phyloP scores from a whole-genome alignment of 345 rosid genomes.

The Adansonia digitata region DNA sequence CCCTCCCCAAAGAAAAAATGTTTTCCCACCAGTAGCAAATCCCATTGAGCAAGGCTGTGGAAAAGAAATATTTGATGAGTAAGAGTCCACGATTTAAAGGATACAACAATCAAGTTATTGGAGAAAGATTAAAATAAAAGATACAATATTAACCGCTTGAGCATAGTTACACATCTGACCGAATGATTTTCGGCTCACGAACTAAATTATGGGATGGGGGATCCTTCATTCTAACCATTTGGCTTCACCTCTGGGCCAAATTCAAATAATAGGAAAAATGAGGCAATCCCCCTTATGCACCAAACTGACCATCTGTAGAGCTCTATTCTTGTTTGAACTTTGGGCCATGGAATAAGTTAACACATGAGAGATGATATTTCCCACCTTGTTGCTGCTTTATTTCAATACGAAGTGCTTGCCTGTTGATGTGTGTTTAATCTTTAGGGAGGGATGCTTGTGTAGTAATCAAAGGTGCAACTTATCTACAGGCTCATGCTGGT shows the following conservation, averaged over 20 bases:
- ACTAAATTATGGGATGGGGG: background rate
- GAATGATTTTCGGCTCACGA: background rate
- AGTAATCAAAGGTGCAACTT: background rate
- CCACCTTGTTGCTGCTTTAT: background rate
- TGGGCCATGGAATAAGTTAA: background rate
- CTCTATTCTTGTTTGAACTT: background rate
- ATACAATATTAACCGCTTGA: background rate
- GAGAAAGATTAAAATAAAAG: constrained; percentile 5
- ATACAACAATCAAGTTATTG: background rate
- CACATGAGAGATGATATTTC: background rate
- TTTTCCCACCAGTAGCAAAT: constrained; percentile 97
- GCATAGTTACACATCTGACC: background rate
- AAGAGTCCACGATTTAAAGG: background rate
- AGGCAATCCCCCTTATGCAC: background rate
- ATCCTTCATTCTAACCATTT: no score
- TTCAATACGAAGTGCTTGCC: background rate
- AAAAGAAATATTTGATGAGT: constrained; percentile 17
- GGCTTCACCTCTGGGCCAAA: background rate
- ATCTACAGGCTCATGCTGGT: background rate
- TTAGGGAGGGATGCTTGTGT: background rate
- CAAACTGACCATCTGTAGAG: background rate
- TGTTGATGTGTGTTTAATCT: background rate
- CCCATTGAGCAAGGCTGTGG: constrained; percentile 99
- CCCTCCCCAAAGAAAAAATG: constrained; percentile 99
- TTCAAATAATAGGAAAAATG: background rate